Conservation (phyloP, 2,329 filamentous ascomycete genomes). For the Didymella lethalis region DNA sequence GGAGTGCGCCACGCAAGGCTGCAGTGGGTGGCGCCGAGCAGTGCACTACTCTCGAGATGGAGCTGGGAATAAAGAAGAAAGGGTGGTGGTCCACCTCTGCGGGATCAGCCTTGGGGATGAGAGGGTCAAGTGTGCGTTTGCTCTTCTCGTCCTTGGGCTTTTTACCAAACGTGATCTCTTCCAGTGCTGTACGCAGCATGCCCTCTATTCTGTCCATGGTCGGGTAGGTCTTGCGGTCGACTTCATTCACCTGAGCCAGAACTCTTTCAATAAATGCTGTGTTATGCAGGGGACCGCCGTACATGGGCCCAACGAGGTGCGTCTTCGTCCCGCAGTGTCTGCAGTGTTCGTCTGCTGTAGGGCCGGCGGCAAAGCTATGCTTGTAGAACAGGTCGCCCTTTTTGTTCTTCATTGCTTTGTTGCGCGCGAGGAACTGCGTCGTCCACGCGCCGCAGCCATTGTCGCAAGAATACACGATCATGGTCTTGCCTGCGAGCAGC, state of each 20-base stretch:
- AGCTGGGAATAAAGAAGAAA: constrained; percentile 84
- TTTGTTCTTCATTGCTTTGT: constrained; percentile 72
- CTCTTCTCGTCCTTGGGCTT: constrained; percentile 31
- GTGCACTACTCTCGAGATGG: constrained; percentile 78
- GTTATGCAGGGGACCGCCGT: constrained; percentile 87
- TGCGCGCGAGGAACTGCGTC: constrained; percentile 78
- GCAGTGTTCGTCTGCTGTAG: constrained; percentile 71
- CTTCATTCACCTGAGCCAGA: constrained; percentile 72
- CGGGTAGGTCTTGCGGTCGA: constrained; percentile 74
- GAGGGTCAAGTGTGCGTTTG: constrained; percentile 45
- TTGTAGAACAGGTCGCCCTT: constrained; percentile 76
- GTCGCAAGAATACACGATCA: constrained; percentile 93
- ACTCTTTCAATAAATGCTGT: constrained; percentile 81
- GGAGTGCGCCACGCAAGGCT: constrained; percentile 80
- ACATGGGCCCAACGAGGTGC: constrained; percentile 94
- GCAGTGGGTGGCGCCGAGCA: constrained; percentile 81
- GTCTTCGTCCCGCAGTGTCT: constrained; percentile 85
- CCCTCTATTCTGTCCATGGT: constrained; percentile 85
- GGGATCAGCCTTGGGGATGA: constrained; percentile 48
- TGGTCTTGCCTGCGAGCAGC: constrained; percentile 86
- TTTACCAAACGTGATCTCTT: constrained; percentile 65
- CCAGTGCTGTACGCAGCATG: constrained; percentile 87
- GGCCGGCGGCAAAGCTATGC: constrained; percentile 75
- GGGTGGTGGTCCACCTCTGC: constrained; percentile 72
- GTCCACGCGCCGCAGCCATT: constrained; percentile 90